phyloP scores from a whole-genome alignment of 345 rosid genomes.

The Camelina laxa region DNA sequence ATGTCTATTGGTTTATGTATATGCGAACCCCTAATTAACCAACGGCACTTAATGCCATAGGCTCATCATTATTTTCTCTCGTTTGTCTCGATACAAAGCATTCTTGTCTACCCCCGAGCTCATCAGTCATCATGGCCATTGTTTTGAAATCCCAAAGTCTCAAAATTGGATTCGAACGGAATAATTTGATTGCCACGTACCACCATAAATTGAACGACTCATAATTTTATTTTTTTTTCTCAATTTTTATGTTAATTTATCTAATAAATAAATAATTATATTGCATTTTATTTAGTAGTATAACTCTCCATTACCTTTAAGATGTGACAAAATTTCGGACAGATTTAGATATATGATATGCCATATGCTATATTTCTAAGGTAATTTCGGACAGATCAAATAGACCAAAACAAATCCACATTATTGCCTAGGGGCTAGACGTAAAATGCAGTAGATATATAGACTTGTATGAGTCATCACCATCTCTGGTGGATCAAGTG shows the following conservation, averaged over 20 bases:
- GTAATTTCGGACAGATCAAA: not conserved
- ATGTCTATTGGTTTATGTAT: constrained; percentile 33
- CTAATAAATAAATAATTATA: not conserved
- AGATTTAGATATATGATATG: not conserved
- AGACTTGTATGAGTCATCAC: constrained; percentile 30
- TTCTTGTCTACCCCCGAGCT: constrained; percentile 30
- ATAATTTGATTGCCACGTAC: not conserved
- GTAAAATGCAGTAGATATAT: constrained; percentile 18
- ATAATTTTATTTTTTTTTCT: too few species aligned
- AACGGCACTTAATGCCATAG: constrained; percentile 41
- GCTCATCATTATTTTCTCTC: constrained; percentile 34
- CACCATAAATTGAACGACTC: not conserved
- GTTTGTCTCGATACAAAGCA: constrained; percentile 40
- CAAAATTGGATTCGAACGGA: not conserved
- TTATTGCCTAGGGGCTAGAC: constrained; percentile 28
- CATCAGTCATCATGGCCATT: constrained; percentile 9
- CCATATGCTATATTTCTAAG: not conserved
- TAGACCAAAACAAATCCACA: constrained; percentile 15
- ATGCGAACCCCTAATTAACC: constrained; percentile 37
- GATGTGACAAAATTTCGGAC: not conserved
- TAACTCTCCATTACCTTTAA: not conserved
- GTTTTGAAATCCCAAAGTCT: constrained; percentile 21
- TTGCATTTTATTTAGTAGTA: too few species aligned
- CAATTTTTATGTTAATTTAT: not conserved
- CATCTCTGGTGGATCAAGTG: constrained; percentile 30